phyloP scores from a whole-genome alignment of 2,329 filamentous ascomycete genomes.

The Fusarium veterinarium region DNA sequence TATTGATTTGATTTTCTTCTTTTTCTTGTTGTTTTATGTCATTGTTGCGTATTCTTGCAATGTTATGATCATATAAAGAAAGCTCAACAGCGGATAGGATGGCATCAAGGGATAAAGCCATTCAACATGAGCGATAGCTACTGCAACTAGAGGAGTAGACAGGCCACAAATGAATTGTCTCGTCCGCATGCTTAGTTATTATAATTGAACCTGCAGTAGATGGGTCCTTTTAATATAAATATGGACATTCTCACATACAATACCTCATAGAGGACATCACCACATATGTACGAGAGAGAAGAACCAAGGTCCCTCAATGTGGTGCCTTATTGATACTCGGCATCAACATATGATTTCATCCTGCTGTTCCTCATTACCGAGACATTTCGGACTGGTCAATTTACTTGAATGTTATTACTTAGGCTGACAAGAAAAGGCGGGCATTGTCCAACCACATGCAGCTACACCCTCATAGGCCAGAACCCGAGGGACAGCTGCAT shows the following conservation, averaged over 20 bases:
- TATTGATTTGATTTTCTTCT: constrained; percentile 4
- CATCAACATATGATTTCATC: constrained; percentile 1
- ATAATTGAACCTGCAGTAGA: constrained; percentile 21
- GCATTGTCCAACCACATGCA: constrained; percentile 20
- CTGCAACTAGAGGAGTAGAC: constrained; percentile 14
- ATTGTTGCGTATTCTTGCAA: constrained; percentile 19
- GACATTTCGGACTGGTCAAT: constrained; percentile 12
- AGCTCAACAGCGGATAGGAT: constrained; percentile 42
- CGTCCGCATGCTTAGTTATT: constrained; percentile 16
- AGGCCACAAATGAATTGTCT: constrained; percentile 17
- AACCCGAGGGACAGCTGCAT: constrained; percentile 27
- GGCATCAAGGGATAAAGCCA: constrained; percentile 43
- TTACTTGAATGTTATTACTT: not conserved
- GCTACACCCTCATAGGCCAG: constrained; percentile 16
- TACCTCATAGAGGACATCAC: not conserved
- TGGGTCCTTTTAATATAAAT: constrained; percentile 13
- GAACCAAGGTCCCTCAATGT: not conserved
- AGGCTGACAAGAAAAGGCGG: constrained; percentile 3
- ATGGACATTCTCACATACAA: not conserved
- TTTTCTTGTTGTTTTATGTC: not conserved
- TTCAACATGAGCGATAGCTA: constrained; percentile 52
- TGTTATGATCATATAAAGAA: constrained; percentile 35
- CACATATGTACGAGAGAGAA: not conserved
- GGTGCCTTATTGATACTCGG: not conserved
- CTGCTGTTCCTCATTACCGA: constrained; percentile 18